Evolutionary conservation across 495 filamentous ascomycete species (phyloP), one percentile per base, ranked within the genome.

Genomic region (Penicillium daleae): DNA sequence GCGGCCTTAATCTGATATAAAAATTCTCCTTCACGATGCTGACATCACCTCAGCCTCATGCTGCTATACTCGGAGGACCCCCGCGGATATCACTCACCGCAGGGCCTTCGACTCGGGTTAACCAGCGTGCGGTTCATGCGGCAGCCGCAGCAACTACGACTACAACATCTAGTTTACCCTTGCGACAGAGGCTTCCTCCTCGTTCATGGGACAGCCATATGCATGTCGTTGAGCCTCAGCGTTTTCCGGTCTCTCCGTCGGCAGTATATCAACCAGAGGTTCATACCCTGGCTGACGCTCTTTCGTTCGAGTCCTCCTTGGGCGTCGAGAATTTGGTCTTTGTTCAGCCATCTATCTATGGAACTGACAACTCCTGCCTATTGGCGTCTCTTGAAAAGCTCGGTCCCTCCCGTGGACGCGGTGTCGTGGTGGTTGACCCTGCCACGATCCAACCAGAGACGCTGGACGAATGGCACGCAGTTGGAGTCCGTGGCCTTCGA

Each of bases 131-230:
- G 42, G 65, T 59, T 49, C 56, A 66, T 62, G 55, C 42, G n/a
- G 55, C 54, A 9, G 32, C 37, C 21, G 26, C 24, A 21, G 24
- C 33, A 26, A 17, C 15, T 21, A 56, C 33, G 22, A 35, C 24
- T 7, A 42, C 33, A 21, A 4, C 48, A 19, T 50, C 62, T 17
- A 51, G 52, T 9, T 27, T 57, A 21, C 66, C 65, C 6, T 32
- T 76, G 37, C 73, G 60, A 32, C 56, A 66, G 42, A 70, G 69
- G 56, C 57, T 81, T n/a, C 79, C 80, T 17, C 57, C 57, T 12
- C 58, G 64, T 10, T 71, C 79, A 61, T 85, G 82, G 82, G 81
- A 83, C 65, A 80, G 77, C 39, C 82, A 85, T 60, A 83, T 85
- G 78, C 82, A 85, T 64, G 76, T 82, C 56, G 73, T 82, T 54